Conservation (phyloP, 192 early-diverging fungal genomes). For the Coemansia sp. region DNA sequence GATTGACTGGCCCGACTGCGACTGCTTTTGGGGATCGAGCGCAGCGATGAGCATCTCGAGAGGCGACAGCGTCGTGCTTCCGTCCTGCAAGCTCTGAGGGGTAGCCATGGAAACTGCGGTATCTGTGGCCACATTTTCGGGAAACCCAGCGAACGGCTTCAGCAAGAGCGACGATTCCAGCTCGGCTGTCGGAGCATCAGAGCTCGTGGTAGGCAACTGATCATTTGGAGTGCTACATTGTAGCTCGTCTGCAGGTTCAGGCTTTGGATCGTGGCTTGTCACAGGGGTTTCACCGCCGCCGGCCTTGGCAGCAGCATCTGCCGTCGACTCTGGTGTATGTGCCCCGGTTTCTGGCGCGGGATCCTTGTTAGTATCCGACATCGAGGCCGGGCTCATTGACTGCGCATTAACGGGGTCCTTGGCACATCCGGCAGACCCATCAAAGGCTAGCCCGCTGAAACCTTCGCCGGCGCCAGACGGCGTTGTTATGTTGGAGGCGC, state of each 20-base stretch:
- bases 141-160: conserved; percentile 23
- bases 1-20: not conserved
- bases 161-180: conserved; percentile 38
- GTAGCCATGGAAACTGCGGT: conserved; percentile 20
- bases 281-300: too few relatives aligned
- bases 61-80: conserved; percentile 25
- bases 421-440: not conserved
- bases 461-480: not conserved
- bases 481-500: not conserved
- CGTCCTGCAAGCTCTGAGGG: conserved; percentile 32
- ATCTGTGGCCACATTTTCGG: not conserved
- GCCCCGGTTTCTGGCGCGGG: too few relatives aligned
- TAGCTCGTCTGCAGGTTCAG: not conserved
- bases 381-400: not conserved
- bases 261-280: not conserved
- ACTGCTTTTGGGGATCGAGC: conserved; percentile 35
- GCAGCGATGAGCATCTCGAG: conserved; percentile 51
- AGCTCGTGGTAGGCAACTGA: not conserved
- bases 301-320: too few relatives aligned
- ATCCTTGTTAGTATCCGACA: not conserved
- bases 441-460: not conserved
- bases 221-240: too few relatives aligned
- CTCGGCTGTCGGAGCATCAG: not conserved
- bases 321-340: too few relatives aligned
- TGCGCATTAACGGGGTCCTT: not conserved